Percentiles rank a stretch among this genome's conserved stretches.
phyloP scores from a whole-genome alignment of 208 protist genomes.

The Leptomonas pyrrhocoris region DNA sequence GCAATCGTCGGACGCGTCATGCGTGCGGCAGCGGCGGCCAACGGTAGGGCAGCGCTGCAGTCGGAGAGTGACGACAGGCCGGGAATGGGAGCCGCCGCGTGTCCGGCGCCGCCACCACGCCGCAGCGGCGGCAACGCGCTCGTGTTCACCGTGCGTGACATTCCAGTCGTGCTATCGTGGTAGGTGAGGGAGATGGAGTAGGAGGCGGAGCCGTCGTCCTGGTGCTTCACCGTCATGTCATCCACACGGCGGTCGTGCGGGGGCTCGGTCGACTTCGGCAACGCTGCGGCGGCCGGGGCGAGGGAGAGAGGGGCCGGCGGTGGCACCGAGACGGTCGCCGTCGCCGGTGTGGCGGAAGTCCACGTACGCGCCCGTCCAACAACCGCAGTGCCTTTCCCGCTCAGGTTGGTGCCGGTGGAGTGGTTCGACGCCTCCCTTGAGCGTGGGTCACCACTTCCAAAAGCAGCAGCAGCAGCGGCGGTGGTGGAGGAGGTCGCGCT shows the following conservation, averaged over 20 bases:
- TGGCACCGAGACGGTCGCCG: conserved; percentile 10
- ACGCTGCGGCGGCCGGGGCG: neutral
- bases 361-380: neutral
- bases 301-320: neutral
- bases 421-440: no score
- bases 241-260: conserved; percentile 60
- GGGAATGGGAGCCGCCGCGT: conserved; percentile 5
- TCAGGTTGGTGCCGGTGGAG: no score
- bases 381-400: conserved; percentile 3
- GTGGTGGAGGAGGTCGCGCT: neutral
- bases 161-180: conserved; percentile 53
- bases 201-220: conserved; percentile 33
- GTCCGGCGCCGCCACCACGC: conserved; percentile 9
- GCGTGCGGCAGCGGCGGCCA: conserved; percentile 3
- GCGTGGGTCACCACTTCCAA: no score
- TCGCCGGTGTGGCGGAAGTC: neutral
- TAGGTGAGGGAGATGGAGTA: conserved; percentile 73
- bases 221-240: conserved; percentile 61
- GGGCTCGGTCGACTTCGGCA: conserved; percentile 7
- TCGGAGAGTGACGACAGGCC: conserved; percentile 15
- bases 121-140: conserved; percentile 45
- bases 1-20: neutral
- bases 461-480: neutral
- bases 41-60: neutral
- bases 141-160: conserved; percentile 58